These are phyloP conservation scores for Miamiensis avidus DNA, from an alignment of 169 alveolate genomes.

Conservation along the genomic window DNA sequence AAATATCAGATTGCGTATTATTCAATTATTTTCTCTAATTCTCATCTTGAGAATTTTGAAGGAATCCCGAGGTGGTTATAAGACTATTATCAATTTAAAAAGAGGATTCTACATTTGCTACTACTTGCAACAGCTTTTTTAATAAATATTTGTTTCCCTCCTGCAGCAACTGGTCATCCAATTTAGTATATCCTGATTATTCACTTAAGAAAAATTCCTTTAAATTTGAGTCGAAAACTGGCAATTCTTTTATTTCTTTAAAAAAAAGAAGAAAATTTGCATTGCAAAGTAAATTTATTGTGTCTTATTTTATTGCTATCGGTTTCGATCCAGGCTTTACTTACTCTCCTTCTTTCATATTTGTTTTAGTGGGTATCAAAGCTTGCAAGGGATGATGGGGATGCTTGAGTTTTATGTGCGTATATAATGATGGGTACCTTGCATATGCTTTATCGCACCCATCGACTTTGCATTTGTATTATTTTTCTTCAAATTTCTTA, in stretches of 20 bases:
- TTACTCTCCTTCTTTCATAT: slow-evolving; percentile 1
- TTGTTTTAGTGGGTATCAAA: background rate
- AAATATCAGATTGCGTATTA: background rate
- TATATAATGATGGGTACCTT: slow-evolving; percentile 28
- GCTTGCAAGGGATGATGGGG: background rate
- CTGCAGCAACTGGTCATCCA: slow-evolving; percentile 4
- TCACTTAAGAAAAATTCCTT: slow-evolving; percentile 12
- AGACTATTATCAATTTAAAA: background rate
- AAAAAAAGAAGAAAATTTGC: slow-evolving; percentile 11
- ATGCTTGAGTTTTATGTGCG: slow-evolving; percentile 18
- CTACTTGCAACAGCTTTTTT: slow-evolving; percentile 2
- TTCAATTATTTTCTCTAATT: slow-evolving; percentile 6
- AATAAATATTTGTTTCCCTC: slow-evolving; percentile 2
- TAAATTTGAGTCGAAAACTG: background rate
- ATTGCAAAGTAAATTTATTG: slow-evolving; percentile 14
- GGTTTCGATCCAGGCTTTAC: slow-evolving; percentile 7
- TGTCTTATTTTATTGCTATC: slow-evolving; percentile 7
- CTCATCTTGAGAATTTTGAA: slow-evolving; percentile 1
- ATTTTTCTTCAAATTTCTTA: background rate
- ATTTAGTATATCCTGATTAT: slow-evolving; percentile 2
- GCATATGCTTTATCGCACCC: slow-evolving; percentile 24
- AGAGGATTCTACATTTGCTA: background rate
- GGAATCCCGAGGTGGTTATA: background rate
- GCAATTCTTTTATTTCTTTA: slow-evolving; percentile 29
- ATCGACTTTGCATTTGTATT: background rate